Base-by-base conservation (phyloP, 164 flowering plant genomes). In the Magnolia kwangsiensis region DNA sequence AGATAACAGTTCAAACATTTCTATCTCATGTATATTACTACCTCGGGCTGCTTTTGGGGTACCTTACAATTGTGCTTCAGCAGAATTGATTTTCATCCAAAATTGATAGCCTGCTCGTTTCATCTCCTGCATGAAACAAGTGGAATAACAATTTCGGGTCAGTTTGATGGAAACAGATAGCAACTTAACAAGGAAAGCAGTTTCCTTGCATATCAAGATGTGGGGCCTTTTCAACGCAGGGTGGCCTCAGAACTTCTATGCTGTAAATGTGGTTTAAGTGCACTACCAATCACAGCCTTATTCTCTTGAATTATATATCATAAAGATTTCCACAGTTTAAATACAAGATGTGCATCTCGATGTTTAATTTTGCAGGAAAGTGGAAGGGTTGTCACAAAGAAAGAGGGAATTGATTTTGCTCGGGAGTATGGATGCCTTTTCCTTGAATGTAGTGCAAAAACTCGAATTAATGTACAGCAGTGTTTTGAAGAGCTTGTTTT, bases 391-490 rank as follows among this genome's bases (percentile, higher is more conserved):
- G 97, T 92, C 51, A 82, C 90, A 13, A 92, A 91, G 82, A 91
- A 89, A 79, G 97, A 92, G 76, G 97, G 93, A 18, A 87, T 88
- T 59, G 91, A 91, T 77, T 89, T 92, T 77, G 97, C 97, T 55
- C 83, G 95, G 82, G 87, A 90, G 79, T 86, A 86, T 78, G 97
- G 97, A 69, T 92, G 95, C 81, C 89, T 92, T 50, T 92, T 88
- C 69, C 75, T 90, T 13, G 97, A 92, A 80, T 91, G 97, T 75
- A 92, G 97, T 83, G 97, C 97, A 66, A 92, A 91, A 83, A 91
- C 95, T 77, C 86, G 91, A 72, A 88, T 84, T 10, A 92, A 92
- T 80, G 95, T 91, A 1, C 85, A 91, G 83, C 90, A 90, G 65
- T 91, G 93, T 77, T 92, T 91, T 79, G 97, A 92, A 78, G 94